Conservation (phyloP, 169 alveolate genomes). For the Hepatocystis sp. region DNA sequence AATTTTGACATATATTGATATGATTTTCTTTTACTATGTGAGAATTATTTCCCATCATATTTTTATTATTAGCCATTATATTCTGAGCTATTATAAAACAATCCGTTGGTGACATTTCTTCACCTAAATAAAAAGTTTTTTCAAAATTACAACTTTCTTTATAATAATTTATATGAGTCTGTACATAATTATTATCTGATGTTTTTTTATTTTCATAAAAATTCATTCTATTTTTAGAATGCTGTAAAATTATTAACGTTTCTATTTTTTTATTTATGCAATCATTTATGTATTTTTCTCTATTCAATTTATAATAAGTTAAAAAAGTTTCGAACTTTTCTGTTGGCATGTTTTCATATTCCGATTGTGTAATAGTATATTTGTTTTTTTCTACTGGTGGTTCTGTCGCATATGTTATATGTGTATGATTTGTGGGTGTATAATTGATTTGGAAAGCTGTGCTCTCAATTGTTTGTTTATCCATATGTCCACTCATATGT, state of each 20-base stretch:
- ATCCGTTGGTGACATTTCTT: conserved; percentile 23
- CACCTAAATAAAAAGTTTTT: conserved; percentile 23
- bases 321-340: conserved; percentile 5
- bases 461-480: no score
- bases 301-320: conserved; percentile 28
- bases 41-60: conserved; percentile 4
- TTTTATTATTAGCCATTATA: conserved; percentile 22
- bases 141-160: conserved; percentile 24
- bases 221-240: conserved; percentile 18
- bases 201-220: conserved; percentile 36
- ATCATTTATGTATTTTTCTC: conserved; percentile 45
- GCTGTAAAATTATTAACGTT: conserved; percentile 11
- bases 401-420: neutral
- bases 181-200: neutral
- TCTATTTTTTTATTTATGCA: conserved; percentile 19
- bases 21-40: conserved; percentile 22
- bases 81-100: conserved; percentile 40
- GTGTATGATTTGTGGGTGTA: no score
- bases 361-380: neutral
- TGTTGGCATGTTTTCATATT: conserved; percentile 2
- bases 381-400: neutral
- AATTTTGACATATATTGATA: conserved; percentile 37
- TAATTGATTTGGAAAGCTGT: no score
- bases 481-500: neutral
- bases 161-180: neutral